Evolutionary conservation across 2,329 filamentous ascomycete species (phyloP), one percentile per base, ranked within the genome.

Genomic region (Ascochyta pisi): DNA sequence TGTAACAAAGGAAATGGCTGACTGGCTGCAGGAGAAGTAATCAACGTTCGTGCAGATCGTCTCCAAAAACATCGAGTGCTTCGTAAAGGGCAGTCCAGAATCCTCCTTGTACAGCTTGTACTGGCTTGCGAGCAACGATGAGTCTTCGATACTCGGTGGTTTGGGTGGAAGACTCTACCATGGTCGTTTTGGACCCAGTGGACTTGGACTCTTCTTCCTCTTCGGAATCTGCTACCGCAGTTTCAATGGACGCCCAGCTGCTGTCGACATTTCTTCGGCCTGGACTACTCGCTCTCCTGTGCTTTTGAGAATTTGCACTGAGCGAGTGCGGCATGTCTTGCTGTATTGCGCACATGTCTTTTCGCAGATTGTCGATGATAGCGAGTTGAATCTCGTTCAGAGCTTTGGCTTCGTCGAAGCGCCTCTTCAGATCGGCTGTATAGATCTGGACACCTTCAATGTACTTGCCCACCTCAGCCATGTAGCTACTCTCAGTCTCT

Each of bases 331-430:
- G 54, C 61, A 67, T 60, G 33, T 48, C 51, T 23, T 60, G 58
- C 33, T 62, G 54, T 4, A 66, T 58, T 3, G 35, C 38, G 27
- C 51, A 58, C 58, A 71, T 60, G 27, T 73, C 65, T 13, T 47
- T 52, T 4, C 70, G 61, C 41, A 75, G 43, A 16, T 71, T 65
- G 23, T 59, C 41, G 44, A 75, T 74, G 58, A 73, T 65, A 27
- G 73, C 71, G 22, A 68, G 48, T 29, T 71, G 69, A 27, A 74
- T 71, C 33, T 58, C 58, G 40, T 75, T 74, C 39, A 75, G 54
- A 19, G 67, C 63, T 52, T 71, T 71, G 40, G 69, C 60, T 55
- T 75, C 73, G 7, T 73, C 70, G n/a, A 73, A 58, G 23, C 71
- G 61, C 61, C 57, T 63, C 27, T 65, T 64, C 40, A 74, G 47